Evolutionary conservation across 805 yeast species (phyloP).

Genomic region (Yarrowia alimentaria): DNA sequence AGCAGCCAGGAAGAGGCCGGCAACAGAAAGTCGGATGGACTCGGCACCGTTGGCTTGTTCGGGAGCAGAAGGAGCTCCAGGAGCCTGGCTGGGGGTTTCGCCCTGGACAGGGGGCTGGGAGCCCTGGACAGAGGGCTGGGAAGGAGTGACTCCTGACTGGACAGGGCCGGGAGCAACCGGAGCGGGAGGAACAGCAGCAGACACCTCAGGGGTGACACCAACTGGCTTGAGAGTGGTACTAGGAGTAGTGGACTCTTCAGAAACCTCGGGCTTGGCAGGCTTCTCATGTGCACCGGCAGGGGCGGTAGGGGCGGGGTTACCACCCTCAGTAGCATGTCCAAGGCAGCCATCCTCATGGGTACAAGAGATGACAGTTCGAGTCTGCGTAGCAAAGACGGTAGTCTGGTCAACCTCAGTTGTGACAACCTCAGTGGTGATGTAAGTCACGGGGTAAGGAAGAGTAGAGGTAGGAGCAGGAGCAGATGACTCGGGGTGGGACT

Average conservation of each 20-base stretch:
- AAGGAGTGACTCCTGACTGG: not conserved
- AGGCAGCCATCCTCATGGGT: constrained; percentile 14
- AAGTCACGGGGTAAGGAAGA: constrained; percentile 3
- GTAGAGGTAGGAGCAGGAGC: not conserved
- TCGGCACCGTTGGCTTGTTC: constrained; percentile 12
- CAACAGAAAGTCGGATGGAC: constrained; percentile 5
- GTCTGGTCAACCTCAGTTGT: constrained; percentile 17
- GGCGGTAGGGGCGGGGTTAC: not conserved
- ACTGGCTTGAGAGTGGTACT: constrained; percentile 19
- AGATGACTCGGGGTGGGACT: not conserved
- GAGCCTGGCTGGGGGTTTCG: constrained; percentile 1
- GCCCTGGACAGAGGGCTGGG: not conserved
- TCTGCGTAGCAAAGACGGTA: constrained; percentile 2
- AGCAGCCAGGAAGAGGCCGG: constrained; percentile 15
- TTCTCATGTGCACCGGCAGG: constrained; percentile 17
- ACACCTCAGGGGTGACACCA: not conserved
- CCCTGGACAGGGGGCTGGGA: constrained; percentile 12
- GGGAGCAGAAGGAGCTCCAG: constrained; percentile 15
- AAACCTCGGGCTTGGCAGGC: constrained; percentile 13
- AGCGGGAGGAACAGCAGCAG: constrained; percentile 12
- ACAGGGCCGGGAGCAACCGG: constrained; percentile 5
- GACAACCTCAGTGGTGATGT: constrained; percentile 7
- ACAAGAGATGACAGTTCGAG: constrained; percentile 8
- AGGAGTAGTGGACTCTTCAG: not conserved
- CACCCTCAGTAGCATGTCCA: not conserved